phyloP scores from a whole-genome alignment of 345 rosid species.

The Populus tremula region DNA sequence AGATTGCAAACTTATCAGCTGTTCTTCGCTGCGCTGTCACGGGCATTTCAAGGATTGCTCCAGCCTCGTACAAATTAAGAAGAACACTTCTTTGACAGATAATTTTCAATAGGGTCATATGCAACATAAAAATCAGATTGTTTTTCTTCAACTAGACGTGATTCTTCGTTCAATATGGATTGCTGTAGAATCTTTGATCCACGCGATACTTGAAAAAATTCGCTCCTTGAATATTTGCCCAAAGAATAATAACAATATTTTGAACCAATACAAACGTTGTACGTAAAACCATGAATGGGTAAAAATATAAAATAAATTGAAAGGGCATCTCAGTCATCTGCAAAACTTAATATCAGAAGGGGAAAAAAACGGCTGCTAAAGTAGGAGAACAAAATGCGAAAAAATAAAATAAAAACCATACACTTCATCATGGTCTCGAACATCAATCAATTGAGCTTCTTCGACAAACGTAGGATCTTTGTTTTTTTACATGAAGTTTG shows the following conservation, averaged over 20 bases:
- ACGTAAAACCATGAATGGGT: neutral
- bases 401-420: slow-evolving; percentile 28
- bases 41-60: neutral
- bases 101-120: too few species aligned
- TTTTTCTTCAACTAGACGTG: neutral
- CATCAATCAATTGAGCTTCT: slow-evolving; percentile 83
- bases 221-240: too few species aligned
- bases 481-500: slow-evolving; percentile 69
- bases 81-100: neutral
- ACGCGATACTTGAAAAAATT: neutral
- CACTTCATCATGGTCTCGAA: slow-evolving; percentile 93
- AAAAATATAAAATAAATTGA: neutral
- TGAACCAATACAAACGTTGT: neutral
- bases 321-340: neutral
- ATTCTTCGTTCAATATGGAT: neutral
- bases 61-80: neutral
- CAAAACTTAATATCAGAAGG: neutral
- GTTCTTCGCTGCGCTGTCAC: neutral
- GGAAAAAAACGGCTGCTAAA: neutral
- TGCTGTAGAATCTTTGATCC: neutral
- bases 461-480: slow-evolving; percentile 69
- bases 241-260: neutral
- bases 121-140: neutral
- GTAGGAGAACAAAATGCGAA: slow-evolving; percentile 9
- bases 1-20: neutral